Evolutionary conservation across 1,139 yeast genomes (phyloP).

Genomic region (Pichia norvegensis): DNA sequence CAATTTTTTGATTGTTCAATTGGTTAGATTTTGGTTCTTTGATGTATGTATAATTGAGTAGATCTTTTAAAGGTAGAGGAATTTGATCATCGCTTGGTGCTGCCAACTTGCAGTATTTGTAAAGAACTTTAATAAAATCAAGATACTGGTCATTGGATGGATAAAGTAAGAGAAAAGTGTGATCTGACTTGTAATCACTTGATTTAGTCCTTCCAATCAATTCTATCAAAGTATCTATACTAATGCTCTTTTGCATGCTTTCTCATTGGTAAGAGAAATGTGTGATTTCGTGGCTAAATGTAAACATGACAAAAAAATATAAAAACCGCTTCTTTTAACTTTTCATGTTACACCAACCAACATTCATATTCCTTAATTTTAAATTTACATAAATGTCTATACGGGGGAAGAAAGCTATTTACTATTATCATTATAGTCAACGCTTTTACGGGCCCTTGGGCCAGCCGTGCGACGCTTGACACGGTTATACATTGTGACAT

Average conservation of each 20-base stretch:
- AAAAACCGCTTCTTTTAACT: too few species aligned
- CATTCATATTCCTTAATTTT: background rate
- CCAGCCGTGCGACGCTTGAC: conserved; percentile 50
- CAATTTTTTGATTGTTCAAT: background rate
- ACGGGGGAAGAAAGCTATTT: conserved; percentile 12
- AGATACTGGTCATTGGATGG: conserved; percentile 4
- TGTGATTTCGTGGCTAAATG: background rate
- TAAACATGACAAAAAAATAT: too few species aligned
- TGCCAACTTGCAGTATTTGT: background rate
- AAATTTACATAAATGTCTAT: background rate
- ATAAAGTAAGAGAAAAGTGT: background rate
- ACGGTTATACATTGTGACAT: conserved; percentile 70
- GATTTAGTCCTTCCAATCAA: background rate
- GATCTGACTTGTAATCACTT: background rate
- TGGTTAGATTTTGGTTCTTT: background rate
- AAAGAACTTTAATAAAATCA: conserved; percentile 1
- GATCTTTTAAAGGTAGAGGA: background rate
- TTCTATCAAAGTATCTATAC: background rate
- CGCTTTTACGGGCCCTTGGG: conserved; percentile 16
- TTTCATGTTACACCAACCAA: too few species aligned
- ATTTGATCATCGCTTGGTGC: background rate
- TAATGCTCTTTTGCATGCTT: background rate
- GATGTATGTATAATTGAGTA: conserved; percentile 7
- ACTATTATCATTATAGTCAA: conserved; percentile 27
- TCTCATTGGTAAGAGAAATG: too few species aligned